Percentiles rank a stretch among this genome's conserved stretches.
Evolutionary conservation across 2,329 filamentous ascomycete species (phyloP).

Genomic region (Coniosporium tulheliwenetii): DNA sequence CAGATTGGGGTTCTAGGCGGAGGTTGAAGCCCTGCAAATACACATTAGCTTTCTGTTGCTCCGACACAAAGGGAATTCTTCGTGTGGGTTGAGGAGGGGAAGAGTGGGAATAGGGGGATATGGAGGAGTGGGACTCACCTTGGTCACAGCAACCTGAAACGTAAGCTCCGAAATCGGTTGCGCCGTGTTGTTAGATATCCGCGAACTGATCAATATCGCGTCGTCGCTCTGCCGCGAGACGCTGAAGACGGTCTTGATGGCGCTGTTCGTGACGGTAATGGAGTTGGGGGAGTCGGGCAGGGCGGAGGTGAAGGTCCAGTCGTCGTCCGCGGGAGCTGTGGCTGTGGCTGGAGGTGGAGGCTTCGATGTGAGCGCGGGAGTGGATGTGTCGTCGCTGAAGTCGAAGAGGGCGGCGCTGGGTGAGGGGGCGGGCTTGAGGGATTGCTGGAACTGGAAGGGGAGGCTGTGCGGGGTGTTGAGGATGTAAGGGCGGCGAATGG

Average conservation of each 20-base stretch:
- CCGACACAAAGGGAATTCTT: neutral
- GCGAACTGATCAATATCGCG: constrained; percentile 54
- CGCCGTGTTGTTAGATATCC: constrained; percentile 69
- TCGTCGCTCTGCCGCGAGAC: constrained; percentile 44
- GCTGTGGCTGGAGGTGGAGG: constrained; percentile 8
- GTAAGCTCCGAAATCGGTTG: constrained; percentile 64
- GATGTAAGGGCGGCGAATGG: constrained; percentile 46
- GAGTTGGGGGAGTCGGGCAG: constrained; percentile 53
- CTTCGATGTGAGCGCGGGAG: constrained; percentile 3
- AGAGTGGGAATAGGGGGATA: neutral
- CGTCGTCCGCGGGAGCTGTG: constrained; percentile 47
- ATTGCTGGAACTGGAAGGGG: constrained; percentile 34
- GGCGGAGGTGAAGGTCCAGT: constrained; percentile 86
- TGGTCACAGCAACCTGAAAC: constrained; percentile 86
- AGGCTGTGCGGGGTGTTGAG: constrained; percentile 32
- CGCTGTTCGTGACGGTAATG: constrained; percentile 52
- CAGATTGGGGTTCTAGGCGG: constrained; percentile 71
- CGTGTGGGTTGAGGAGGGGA: neutral
- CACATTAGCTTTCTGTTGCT: neutral
- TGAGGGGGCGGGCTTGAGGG: constrained; percentile 18
- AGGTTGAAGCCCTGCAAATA: constrained; percentile 59
- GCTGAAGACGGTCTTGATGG: constrained; percentile 57
- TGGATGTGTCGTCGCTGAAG: constrained; percentile 8
- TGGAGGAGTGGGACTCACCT: constrained; percentile 43
- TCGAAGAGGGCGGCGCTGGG: constrained; percentile 19